These are phyloP conservation scores for Sarocladium oryzae DNA, from an alignment of 2,329 filamentous ascomycete species.

Conservation along the genomic window DNA sequence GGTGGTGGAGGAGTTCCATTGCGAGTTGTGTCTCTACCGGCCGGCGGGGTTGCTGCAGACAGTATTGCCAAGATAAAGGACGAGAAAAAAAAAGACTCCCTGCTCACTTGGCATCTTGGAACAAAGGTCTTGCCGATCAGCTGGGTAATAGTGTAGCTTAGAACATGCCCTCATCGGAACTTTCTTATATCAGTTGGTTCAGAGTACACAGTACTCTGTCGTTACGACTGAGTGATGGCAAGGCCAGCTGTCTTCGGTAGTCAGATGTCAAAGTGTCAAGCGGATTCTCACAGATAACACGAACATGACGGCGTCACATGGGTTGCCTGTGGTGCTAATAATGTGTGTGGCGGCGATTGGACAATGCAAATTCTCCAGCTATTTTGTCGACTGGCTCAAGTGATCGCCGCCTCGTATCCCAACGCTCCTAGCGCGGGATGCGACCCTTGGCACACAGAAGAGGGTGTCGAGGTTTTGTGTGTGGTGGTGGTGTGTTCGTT, in stretches of 20 bases:
- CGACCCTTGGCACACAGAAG: neutral
- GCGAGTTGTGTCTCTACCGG: neutral
- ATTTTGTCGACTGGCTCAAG: neutral
- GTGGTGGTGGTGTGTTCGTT: neutral
- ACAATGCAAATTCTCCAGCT: constrained; percentile 3
- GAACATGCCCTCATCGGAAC: too few species aligned
- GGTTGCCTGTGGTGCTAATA: neutral
- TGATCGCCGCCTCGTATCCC: constrained; percentile 8
- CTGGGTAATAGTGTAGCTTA: too few species aligned
- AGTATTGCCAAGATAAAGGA: neutral
- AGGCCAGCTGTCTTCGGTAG: too few species aligned
- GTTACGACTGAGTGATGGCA: too few species aligned
- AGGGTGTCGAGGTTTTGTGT: neutral
- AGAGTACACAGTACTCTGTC: too few species aligned
- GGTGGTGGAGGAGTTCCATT: neutral
- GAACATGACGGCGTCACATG: constrained; percentile 7
- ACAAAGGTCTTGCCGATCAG: too few species aligned
- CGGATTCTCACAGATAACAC: constrained; percentile 1
- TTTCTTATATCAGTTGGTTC: too few species aligned
- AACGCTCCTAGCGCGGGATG: constrained; percentile 6
- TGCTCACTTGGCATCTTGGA: too few species aligned
- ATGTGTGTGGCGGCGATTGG: neutral
- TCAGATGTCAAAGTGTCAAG: too few species aligned
- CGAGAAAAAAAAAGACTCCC: neutral
- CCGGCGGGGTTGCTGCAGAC: neutral